A percentile compares a stretch with the other conserved stretches of the same genome.
Conservation (phyloP, 768 basidiomycete genomes). For the Paxillus ammoniavirescens region DNA sequence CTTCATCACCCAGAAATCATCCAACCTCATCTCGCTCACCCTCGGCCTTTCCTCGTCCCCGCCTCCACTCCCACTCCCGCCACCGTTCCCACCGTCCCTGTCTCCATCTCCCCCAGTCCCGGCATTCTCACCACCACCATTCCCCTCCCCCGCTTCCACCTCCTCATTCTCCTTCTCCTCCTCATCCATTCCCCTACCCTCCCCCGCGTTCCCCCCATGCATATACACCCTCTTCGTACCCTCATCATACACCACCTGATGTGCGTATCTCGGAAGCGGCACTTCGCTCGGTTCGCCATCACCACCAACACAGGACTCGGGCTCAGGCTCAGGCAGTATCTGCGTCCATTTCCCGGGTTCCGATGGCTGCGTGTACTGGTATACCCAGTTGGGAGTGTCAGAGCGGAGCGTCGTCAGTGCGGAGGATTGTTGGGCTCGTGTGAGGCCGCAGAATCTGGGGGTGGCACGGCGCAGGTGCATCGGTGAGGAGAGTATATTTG, state of each 20-base stretch:
- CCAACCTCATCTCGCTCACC: slow-evolving; percentile 48
- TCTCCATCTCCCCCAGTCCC: slow-evolving; percentile 17
- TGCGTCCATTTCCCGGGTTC: slow-evolving; percentile 65
- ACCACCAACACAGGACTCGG: not conserved
- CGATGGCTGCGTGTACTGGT: slow-evolving; percentile 49
- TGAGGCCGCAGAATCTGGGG: slow-evolving; percentile 62
- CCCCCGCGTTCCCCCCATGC: slow-evolving; percentile 77
- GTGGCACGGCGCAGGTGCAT: no score
- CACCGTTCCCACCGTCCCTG: not conserved
- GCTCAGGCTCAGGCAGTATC: slow-evolving; percentile 42
- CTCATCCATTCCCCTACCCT: slow-evolving; percentile 16
- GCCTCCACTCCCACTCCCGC: not conserved
- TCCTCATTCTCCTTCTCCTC: slow-evolving; percentile 26
- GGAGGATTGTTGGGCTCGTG: slow-evolving; percentile 38
- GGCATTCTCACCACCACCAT: not conserved
- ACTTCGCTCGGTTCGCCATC: slow-evolving; percentile 25
- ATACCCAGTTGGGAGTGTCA: slow-evolving; percentile 65
- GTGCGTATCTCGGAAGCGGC: slow-evolving; percentile 70
- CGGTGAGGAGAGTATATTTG: not conserved
- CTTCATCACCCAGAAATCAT: slow-evolving; percentile 79
- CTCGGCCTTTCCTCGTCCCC: slow-evolving; percentile 6
- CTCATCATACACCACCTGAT: slow-evolving; percentile 74
- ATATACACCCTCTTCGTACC: slow-evolving; percentile 55
- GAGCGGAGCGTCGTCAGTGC: slow-evolving; percentile 42
- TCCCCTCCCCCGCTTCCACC: slow-evolving; percentile 4